Conservation (phyloP, 805 yeast species). For the Babjeviella inositovora region DNA sequence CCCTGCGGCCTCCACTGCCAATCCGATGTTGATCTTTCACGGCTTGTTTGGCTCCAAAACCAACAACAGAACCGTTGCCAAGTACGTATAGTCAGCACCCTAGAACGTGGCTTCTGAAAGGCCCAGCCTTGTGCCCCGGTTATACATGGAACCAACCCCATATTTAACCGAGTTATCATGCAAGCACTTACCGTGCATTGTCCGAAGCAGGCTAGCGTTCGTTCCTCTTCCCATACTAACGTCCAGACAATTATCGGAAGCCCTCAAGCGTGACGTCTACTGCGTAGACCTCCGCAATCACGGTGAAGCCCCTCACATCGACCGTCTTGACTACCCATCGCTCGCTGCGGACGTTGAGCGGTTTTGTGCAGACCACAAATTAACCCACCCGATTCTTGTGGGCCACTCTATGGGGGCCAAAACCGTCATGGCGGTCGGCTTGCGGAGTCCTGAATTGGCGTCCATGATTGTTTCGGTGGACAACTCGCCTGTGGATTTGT, state of each 20-base stretch:
- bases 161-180: too few species aligned
- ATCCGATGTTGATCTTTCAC: constrained; percentile 73
- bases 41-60: constrained; percentile 77
- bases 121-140: too few species aligned
- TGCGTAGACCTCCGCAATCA: constrained; percentile 78
- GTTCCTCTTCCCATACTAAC: too few species aligned
- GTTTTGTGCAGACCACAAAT: constrained; percentile 34
- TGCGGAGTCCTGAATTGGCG: constrained; percentile 48
- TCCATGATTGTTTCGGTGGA: constrained; percentile 65
- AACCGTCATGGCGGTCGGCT: constrained; percentile 74
- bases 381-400: constrained; percentile 38
- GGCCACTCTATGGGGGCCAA: constrained; percentile 95
- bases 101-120: too few species aligned
- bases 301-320: constrained; percentile 77
- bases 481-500: constrained; percentile 69
- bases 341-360: constrained; percentile 75
- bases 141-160: too few species aligned
- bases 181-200: too few species aligned
- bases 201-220: too few species aligned
- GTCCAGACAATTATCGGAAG: constrained; percentile 26
- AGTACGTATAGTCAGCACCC: too few species aligned
- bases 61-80: constrained; percentile 75
- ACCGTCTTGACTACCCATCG: constrained; percentile 60
- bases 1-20: too few species aligned
- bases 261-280: constrained; percentile 39